phyloP scores from a whole-genome alignment of 768 basidiomycete species.

The Trametes maxima region DNA sequence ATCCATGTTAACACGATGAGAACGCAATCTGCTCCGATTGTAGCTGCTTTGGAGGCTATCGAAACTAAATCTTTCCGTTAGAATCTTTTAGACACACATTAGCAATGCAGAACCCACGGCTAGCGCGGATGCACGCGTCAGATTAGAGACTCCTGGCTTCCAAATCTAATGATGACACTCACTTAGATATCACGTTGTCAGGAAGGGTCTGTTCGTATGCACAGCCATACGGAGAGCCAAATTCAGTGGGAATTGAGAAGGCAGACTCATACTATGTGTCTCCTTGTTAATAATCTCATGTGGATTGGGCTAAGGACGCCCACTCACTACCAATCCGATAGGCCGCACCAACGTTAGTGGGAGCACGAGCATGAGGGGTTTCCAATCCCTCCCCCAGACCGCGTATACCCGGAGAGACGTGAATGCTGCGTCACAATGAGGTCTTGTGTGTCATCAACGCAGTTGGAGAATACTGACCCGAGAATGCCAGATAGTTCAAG shows the following conservation, averaged over 20 bases:
- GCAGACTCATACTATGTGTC: constrained; percentile 5
- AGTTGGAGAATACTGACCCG: not conserved
- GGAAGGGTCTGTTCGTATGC: not conserved
- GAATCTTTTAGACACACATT: not conserved
- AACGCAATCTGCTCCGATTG: constrained; percentile 12
- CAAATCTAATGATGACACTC: not conserved
- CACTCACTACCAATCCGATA: constrained; percentile 16
- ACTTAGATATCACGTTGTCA: not conserved
- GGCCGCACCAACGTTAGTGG: constrained; percentile 10
- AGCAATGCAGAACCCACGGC: not conserved
- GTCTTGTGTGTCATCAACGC: not conserved
- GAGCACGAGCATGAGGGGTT: constrained; percentile 13
- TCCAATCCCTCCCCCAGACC: constrained; percentile 24
- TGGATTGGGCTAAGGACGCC: not conserved
- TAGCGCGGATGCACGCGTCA: not conserved
- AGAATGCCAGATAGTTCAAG: constrained; percentile 3
- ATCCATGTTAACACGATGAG: constrained; percentile 18
- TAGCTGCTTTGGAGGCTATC: not conserved
- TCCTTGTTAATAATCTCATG: not conserved
- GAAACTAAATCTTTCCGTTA: not conserved
- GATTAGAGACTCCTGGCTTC: not conserved
- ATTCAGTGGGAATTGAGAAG: constrained; percentile 9
- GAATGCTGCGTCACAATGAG: not conserved
- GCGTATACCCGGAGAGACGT: constrained; percentile 19
- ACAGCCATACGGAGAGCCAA: constrained; percentile 23